Evolutionary conservation across 169 alveolate genomes (phyloP), one percentile per base, ranked within the genome.

Genomic region (Cryptosporidium baileyi): DNA sequence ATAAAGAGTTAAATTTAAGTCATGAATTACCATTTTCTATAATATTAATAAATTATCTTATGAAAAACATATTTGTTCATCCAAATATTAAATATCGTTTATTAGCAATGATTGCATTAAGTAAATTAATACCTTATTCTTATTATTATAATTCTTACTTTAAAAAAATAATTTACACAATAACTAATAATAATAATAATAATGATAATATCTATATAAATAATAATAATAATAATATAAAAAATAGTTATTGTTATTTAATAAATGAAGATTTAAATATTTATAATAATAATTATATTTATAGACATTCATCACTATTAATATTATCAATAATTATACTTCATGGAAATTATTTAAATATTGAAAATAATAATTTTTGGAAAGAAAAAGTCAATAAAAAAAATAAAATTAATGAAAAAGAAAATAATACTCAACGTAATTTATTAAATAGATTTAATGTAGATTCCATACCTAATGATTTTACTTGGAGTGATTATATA

Each of bases 231-330:
- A 61, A 2, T 8, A 15, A 13, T n/a, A 47, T 6, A 1, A 41
- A 49, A 3, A 28, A 22, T 30, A 28, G 11, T 47, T 15, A 32
- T 1, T 13, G 43, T 17, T 15, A 28, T n/a, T 6, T 40, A 38
- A n/a, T 44, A 8, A 74, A 34, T 28, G 19, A 47, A 36, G 24
- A 32, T 26, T 3, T 13, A 8, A 61, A 54, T 57, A 13, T 54
- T 17, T 51, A 36, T 17, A 38, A 60, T 40, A 36, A 51, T 2
- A 74, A 74, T 57, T 26, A 40, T 13, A 17, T 74, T 1, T 36
- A 40, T 38, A 74, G 85, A 54, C 85, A 74, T 15, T 74, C 74
- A 38, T 54, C 85, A 22, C 19, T 74, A 34, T 24, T 74, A 15
- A 40, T 74, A 15, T 38, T 51, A 52, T 51, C 85, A 34, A 45